These are phyloP conservation scores for Wickerhamiella sergipiensis DNA, from an alignment of 805 yeast species.

Conservation along the genomic window DNA sequence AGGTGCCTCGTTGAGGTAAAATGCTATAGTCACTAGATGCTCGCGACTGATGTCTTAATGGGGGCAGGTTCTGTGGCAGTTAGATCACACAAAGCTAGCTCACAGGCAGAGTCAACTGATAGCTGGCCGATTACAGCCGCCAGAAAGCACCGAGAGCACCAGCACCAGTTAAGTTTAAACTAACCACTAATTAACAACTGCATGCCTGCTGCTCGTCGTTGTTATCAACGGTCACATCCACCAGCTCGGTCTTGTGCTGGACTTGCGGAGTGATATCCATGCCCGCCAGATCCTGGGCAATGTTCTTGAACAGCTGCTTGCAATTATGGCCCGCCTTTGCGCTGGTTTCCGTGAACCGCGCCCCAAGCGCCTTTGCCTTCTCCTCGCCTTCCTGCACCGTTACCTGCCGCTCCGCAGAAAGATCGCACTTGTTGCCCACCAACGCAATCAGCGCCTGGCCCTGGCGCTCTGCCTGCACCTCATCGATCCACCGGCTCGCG, in stretches of 20 bases:
- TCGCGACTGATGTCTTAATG: too few relatives aligned
- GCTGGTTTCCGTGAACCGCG: slow-evolving; percentile 80
- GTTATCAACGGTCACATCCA: slow-evolving; percentile 20
- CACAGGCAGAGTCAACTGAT: too few relatives aligned
- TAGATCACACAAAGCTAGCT: too few relatives aligned
- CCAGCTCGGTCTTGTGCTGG: slow-evolving; percentile 16
- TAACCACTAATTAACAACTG: slow-evolving; percentile 8
- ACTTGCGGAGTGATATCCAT: slow-evolving; percentile 31
- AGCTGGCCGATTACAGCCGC: too few relatives aligned
- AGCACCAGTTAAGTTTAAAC: background rate
- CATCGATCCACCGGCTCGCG: slow-evolving; percentile 85
- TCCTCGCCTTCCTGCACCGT: slow-evolving; percentile 81
- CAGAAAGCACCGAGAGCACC: too few relatives aligned
- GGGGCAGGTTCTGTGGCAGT: too few relatives aligned
- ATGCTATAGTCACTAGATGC: too few relatives aligned
- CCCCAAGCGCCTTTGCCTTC: slow-evolving; percentile 58
- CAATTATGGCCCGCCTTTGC: slow-evolving; percentile 94
- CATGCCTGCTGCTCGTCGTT: slow-evolving; percentile 20
- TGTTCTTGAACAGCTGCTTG: slow-evolving; percentile 73
- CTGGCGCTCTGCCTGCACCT: slow-evolving; percentile 87
- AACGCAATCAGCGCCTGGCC: slow-evolving; percentile 74
- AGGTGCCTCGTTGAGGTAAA: too few relatives aligned
- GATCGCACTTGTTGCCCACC: slow-evolving; percentile 88
- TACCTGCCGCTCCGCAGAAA: slow-evolving; percentile 71
- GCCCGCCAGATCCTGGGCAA: slow-evolving; percentile 85